Base-by-base conservation (phyloP, 2,329 filamentous ascomycete species). In the Claviceps digitariae region DNA sequence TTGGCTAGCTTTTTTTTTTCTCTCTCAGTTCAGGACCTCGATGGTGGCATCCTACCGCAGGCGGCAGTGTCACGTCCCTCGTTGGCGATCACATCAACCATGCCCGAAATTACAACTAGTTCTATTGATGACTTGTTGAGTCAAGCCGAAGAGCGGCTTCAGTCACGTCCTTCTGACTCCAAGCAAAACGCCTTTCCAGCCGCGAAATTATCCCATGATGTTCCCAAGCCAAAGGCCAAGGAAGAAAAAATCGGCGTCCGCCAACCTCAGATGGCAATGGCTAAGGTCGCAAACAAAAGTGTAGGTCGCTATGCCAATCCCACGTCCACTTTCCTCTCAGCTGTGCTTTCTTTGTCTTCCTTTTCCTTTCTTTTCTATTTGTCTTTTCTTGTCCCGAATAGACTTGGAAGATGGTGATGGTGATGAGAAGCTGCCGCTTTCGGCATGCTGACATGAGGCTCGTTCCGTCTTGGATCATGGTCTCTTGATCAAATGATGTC, bases 401-500 rank as follows among this genome's bases (percentile, higher is more conserved):
- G 21, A 13, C 17, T 27, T 25, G 6, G 13, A 13, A 9, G 13
- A 2, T 47, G n/a, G 48, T 54, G 57, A 57, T 58, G 53, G 59
- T 71, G 71, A 73, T 72, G 71, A 73, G 62, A 69, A 65, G 56
- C 61, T 63, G 65, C 65, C 65, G 60, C 60, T 65, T 58, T 62
- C 57, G 64, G 63, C 63, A 60, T 57, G 53, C 63, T 71, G 69
- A 71, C 67, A 64, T 63, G 63, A 67, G 62, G 64, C 62, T 60
- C 63, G 61, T 56, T 68, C 64, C 66, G 67, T 70, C 67, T 69
- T 71, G 70, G 67, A 67, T 65, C 60, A 66, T 59, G 56, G 58
- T 60, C 81, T 84, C 79, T 78, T 82, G 81, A 68, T 71, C 69
- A 75, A 77, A 70, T 77, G 75, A 75, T 75, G 62, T 59, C 70